These are phyloP conservation scores for Mortierella sp. DNA, from an alignment of 371 early-diverging fungal species.

Conservation along the genomic window DNA sequence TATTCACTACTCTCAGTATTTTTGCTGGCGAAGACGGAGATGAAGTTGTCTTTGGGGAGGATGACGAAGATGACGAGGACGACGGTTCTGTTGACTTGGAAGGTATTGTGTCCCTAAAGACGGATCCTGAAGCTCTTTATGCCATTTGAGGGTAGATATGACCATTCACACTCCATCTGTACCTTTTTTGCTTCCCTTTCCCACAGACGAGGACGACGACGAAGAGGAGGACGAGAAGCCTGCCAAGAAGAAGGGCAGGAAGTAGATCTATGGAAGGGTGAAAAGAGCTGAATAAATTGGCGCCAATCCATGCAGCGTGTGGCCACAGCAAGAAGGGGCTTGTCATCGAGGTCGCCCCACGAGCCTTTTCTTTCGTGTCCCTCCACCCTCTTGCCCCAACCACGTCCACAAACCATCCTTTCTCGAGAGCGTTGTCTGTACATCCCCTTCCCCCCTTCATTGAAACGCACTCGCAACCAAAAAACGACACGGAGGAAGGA, in stretches of 20 bases:
- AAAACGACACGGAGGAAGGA: background rate
- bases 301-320: too few relatives aligned
- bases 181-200: background rate
- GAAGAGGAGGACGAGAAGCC: conserved; percentile 42
- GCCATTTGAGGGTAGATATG: background rate
- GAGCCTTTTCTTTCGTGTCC: too few relatives aligned
- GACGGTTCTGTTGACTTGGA: conserved; percentile 42
- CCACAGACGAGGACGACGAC: conserved; percentile 11
- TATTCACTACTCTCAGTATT: conserved; percentile 3
- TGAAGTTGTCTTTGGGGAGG: conserved; percentile 29
- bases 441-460: too few relatives aligned
- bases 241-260: conserved; percentile 52
- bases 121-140: too few relatives aligned
- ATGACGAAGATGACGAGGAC: conserved; percentile 13
- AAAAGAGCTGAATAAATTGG: too few relatives aligned
- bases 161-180: background rate
- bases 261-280: conserved; percentile 15
- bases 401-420: too few relatives aligned
- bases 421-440: too few relatives aligned
- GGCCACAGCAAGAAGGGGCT: too few relatives aligned
- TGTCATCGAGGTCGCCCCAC: too few relatives aligned
- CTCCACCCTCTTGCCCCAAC: too few relatives aligned
- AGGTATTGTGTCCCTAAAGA: conserved; percentile 7
- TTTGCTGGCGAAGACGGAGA: conserved; percentile 25
- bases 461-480: too few relatives aligned